Base-by-base conservation (phyloP, 2,329 filamentous ascomycete species). In the Verticillium albo-atrum region DNA sequence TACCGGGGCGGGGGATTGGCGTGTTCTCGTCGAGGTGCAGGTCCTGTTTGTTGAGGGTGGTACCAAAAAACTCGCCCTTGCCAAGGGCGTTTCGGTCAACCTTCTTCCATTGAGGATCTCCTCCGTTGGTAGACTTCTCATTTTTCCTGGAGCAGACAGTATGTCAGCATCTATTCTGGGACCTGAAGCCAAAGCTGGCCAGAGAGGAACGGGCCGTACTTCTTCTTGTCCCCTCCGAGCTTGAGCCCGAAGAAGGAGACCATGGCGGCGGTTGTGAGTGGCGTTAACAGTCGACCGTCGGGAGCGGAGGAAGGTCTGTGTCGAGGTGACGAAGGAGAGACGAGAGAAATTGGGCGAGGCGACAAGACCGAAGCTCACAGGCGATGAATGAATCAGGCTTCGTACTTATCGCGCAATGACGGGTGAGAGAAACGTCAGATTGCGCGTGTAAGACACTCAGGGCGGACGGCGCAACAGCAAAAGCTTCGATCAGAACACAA, bases 211-310 rank as follows among this genome's bases (percentile, higher is more conserved):
- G 32, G 37, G 61, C 32, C 59, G 28, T 51, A 79, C 77, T 82
- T 84, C 71, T 85, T 85, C 73, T 79, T 84, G 62, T 82, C 80
- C 65, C 77, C 76, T 55, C 82, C 80, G 61, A 85, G 74, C 68
- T 80, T 84, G 68, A 86, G 72, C 55, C 82, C 82, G 63, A 85
- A 84, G 63, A 86, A 83, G 2, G 83, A 84, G 25, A 85, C 83
- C 83, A 86, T 85, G 54, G 17, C 71, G 28, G 59, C 55, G 59
- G 52, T 25, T 12, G 6, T 20, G 42, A 26, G 17, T 25, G 17
- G 17, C 9, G 42, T 23, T 20, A 10, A 50, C n/a, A 50, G 42
- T 50, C 20, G 20, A 50, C 15, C 15, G n/a, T 17, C 35, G 15
- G 12, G 2, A 20, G 51, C 51, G 51, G 28, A 53, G 9, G 51